A percentile compares a stretch with the other conserved stretches of the same genome.
Evolutionary conservation across 352 stramenopile species (phyloP).

Genomic region (Phytophthora sp.): DNA sequence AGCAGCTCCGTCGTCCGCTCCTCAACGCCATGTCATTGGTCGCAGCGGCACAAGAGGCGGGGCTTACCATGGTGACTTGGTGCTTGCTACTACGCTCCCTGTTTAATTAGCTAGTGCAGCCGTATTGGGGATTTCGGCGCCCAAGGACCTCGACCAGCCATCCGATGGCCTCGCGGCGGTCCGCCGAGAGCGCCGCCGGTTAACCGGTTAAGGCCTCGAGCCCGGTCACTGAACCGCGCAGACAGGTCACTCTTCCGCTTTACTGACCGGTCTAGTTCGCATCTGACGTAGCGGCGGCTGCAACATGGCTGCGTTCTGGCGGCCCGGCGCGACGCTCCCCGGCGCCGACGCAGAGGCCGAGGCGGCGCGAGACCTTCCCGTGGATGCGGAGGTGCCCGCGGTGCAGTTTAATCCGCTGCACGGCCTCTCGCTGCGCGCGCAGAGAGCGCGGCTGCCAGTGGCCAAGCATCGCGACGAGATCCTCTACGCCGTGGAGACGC

Average conservation of each 20-base stretch:
- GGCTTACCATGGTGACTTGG: slow-evolving; percentile 87
- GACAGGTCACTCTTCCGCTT: neutral
- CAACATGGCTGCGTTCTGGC: slow-evolving; percentile 69
- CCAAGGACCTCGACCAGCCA: slow-evolving; percentile 49
- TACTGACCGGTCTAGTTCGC: slow-evolving; percentile 3
- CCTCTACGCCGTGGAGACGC: slow-evolving; percentile 89
- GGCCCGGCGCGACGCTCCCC: slow-evolving; percentile 52
- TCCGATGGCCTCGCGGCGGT: slow-evolving; percentile 34
- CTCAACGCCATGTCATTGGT: neutral
- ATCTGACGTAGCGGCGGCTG: neutral
- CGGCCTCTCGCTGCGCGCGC: slow-evolving; percentile 53
- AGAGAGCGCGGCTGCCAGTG: slow-evolving; percentile 86
- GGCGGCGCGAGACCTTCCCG: slow-evolving; percentile 35
- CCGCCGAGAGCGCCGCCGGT: too few species aligned
- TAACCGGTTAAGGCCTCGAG: slow-evolving; percentile 24
- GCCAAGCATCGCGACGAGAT: slow-evolving; percentile 89
- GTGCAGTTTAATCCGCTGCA: slow-evolving; percentile 76
- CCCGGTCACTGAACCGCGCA: slow-evolving; percentile 5
- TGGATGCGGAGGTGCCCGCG: slow-evolving; percentile 39
- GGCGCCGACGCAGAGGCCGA: slow-evolving; percentile 35
- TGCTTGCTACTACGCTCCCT: slow-evolving; percentile 81
- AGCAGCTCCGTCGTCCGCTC: slow-evolving; percentile 19
- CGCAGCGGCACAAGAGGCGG: neutral
- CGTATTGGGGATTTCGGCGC: slow-evolving; percentile 31
- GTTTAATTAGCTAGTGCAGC: slow-evolving; percentile 78